Conservation (phyloP, 208 protist genomes). For the Trypanosoma caninum region DNA sequence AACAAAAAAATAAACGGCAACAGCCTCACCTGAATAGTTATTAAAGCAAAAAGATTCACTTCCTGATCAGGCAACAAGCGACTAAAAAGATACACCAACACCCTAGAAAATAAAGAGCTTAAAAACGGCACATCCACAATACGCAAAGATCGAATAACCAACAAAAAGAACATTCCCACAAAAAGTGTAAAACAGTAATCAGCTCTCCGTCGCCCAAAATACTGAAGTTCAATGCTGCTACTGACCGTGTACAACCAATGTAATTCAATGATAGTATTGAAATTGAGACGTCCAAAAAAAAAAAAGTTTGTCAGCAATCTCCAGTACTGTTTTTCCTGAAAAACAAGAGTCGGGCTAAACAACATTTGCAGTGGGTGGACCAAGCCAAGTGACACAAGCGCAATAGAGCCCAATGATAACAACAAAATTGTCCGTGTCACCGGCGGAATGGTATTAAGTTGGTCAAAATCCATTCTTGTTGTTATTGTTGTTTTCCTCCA, state of each 20-base stretch:
- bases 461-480: conserved; percentile 12
- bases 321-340: conserved; percentile 85
- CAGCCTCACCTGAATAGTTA: conserved; percentile 48
- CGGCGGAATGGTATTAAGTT: conserved; percentile 22
- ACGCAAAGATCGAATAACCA: conserved; percentile 39
- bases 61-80: conserved; percentile 54
- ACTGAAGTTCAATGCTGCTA: conserved; percentile 59
- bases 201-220: conserved; percentile 49
- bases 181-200: conserved; percentile 74
- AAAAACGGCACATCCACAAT: conserved; percentile 54
- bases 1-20: conserved; percentile 54
- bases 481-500: too few species aligned
- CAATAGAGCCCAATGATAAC: conserved; percentile 27
- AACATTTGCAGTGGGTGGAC: conserved; percentile 69
- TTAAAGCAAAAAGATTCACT: conserved; percentile 44
- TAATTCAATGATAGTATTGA: conserved; percentile 50
- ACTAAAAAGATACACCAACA: conserved; percentile 74
- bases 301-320: conserved; percentile 72
- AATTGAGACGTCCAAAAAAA: conserved; percentile 55
- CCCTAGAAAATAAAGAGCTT: conserved; percentile 42
- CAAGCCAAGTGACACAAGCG: conserved; percentile 51
- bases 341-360: conserved; percentile 62
- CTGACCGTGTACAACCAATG: conserved; percentile 69
- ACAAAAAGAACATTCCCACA: conserved; percentile 33
- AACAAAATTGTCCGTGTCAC: conserved; percentile 37